A percentile compares a stretch with the other conserved stretches of the same genome.
Evolutionary conservation across 1,284 basidiomycete genomes (phyloP).

Genomic region (Grifola frondosa): DNA sequence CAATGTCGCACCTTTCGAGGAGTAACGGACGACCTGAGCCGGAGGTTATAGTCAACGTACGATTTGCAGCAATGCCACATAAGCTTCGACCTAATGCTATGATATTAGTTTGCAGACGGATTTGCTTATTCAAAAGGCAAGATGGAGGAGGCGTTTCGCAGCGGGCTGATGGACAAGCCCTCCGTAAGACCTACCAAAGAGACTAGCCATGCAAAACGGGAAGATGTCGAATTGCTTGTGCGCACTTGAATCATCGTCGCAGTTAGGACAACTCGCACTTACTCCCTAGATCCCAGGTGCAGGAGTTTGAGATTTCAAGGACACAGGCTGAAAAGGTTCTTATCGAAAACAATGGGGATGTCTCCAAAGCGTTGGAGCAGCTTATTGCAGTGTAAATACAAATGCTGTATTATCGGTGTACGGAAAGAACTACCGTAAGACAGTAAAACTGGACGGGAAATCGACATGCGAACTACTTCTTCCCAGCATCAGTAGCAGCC

Average conservation of each 20-base stretch:
- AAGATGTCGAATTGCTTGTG: slow-evolving; percentile 66
- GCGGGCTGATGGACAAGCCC: slow-evolving; percentile 55
- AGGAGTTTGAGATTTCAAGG: slow-evolving; percentile 63
- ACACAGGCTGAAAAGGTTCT: slow-evolving; percentile 58
- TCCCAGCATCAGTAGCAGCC: too few relatives aligned
- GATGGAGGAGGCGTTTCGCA: slow-evolving; percentile 63
- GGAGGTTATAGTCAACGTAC: slow-evolving; percentile 67
- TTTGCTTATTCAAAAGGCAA: slow-evolving; percentile 65
- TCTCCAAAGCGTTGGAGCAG: slow-evolving; percentile 31
- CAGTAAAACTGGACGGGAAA: too few relatives aligned
- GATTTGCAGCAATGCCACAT: slow-evolving; percentile 15
- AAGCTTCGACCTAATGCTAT: neutral
- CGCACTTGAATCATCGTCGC: slow-evolving; percentile 8
- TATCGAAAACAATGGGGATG: slow-evolving; percentile 38
- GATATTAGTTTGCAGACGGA: slow-evolving; percentile 57
- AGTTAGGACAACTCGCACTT: neutral
- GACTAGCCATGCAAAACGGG: slow-evolving; percentile 43
- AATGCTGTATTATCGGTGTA: too few relatives aligned
- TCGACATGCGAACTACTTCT: too few relatives aligned
- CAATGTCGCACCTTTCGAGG: slow-evolving; percentile 13
- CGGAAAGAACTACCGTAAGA: too few relatives aligned
- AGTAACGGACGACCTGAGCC: slow-evolving; percentile 58
- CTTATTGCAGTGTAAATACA: slow-evolving; percentile 23
- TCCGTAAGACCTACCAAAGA: slow-evolving; percentile 43
- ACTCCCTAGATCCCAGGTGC: slow-evolving; percentile 40